Base-by-base conservation (phyloP, 768 basidiomycete species). In the Tubosaeta brunneosetosa region DNA sequence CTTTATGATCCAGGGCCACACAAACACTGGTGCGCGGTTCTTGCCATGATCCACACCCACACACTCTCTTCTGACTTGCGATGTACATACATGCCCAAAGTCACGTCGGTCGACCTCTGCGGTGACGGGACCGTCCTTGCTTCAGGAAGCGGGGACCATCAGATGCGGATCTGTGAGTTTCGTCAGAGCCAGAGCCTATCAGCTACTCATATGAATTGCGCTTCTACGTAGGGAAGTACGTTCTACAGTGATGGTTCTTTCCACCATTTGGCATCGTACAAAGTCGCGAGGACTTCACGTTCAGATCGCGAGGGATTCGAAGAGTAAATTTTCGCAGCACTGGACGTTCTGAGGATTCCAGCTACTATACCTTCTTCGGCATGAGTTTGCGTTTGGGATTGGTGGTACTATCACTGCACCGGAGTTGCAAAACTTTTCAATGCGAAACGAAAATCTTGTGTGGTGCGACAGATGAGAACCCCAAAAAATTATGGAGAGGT, bases 51-150 rank as follows among this genome's bases (percentile, higher is more conserved):
- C 52, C 60, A 52, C 59, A 11, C 46, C n/a, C 19, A 34, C 44
- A 47, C 40, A 6, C 32, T 11, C 14, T 50, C 41, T 34, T 52
- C 25, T 68, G 58, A 63, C 51, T 14, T 31, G 32, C 42, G 13
- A 33, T 22, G 9, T 48, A 48, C 33, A 29, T 38, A 22, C 22
- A 22, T 11, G 37, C 36, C 25, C 11, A 27, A 47, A 72, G 71
- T 74, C 19, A 74, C 71, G 11, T 68, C 73, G 32, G 70, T 73
- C n/a, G 73, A 71, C 63, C 62, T 73, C 47, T 65, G 68, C 52
- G 58, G 52, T 22, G 59, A 66, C 47, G 72, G 71, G 6, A 55
- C 51, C 16, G 37, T 59, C 31, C 56, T 73, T 16, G 73, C 66
- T 49, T 73, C 72, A 2, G 71, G 71, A 53, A 72, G 71, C 26